Conservation (phyloP, 108 stramenopile genomes). For the Conticribra weissflogii region DNA sequence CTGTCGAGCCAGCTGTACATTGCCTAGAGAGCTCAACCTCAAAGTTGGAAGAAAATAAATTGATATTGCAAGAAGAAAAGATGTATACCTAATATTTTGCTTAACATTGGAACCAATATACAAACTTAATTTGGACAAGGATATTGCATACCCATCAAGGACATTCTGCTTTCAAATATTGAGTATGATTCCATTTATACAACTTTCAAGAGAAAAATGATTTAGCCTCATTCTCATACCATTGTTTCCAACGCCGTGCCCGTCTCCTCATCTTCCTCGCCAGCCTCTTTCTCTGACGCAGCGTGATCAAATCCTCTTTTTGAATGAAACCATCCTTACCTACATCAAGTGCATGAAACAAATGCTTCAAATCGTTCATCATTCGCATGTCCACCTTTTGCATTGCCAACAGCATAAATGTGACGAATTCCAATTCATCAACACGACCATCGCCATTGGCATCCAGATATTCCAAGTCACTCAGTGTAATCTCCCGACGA, state of each 20-base stretch:
- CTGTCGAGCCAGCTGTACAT: too few relatives aligned
- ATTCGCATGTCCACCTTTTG: constrained; percentile 54
- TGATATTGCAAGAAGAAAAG: too few relatives aligned
- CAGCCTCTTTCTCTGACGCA: constrained; percentile 37
- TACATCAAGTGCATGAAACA: constrained; percentile 64
- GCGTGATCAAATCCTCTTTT: constrained; percentile 56
- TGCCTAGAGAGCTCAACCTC: too few relatives aligned
- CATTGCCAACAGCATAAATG: constrained; percentile 73
- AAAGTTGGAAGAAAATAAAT: too few relatives aligned
- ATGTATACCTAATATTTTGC: too few relatives aligned
- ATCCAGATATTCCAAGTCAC: constrained; percentile 53
- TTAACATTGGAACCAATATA: too few relatives aligned
- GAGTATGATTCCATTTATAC: too few relatives aligned
- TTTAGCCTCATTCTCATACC: constrained; percentile 3
- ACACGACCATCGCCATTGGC: constrained; percentile 56
- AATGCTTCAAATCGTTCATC: constrained; percentile 53
- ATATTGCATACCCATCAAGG: too few relatives aligned
- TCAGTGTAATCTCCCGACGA: constrained; percentile 46
- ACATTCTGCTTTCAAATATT: too few relatives aligned
- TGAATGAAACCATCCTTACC: constrained; percentile 49
- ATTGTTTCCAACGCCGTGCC: background rate
- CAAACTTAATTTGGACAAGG: too few relatives aligned
- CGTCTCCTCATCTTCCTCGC: constrained; percentile 17
- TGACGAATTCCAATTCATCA: constrained; percentile 55
- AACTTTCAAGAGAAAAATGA: background rate